phyloP scores from a whole-genome alignment of 768 basidiomycete species.

The Kwoniella sp. region DNA sequence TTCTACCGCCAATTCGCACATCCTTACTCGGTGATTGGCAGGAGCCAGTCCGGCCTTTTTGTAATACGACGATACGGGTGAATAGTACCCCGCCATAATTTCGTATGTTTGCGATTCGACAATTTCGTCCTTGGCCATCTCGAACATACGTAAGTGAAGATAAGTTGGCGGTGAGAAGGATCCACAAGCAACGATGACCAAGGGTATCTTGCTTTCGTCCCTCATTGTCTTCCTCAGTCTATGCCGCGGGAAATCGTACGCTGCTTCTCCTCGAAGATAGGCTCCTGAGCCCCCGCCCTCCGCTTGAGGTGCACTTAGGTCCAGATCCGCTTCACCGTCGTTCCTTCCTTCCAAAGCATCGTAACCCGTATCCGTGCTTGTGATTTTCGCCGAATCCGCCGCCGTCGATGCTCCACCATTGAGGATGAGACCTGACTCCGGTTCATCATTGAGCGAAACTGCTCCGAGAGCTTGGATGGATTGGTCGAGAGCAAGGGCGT shows the following conservation, averaged over 20 bases:
- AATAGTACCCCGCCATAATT: slow-evolving; percentile 92
- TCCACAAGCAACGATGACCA: slow-evolving; percentile 91
- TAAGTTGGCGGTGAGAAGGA: slow-evolving; percentile 99
- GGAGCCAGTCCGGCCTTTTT: slow-evolving; percentile 92
- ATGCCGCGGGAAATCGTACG: slow-evolving; percentile 56
- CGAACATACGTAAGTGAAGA: slow-evolving; percentile 95
- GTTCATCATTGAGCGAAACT: slow-evolving; percentile 4
- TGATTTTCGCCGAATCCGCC: neutral
- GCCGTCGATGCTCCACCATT: neutral
- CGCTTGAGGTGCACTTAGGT: slow-evolving; percentile 49
- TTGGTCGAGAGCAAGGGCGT: neutral
- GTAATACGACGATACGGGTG: slow-evolving; percentile 78
- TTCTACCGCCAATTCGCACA: slow-evolving; percentile 75
- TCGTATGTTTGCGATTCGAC: slow-evolving; percentile 89
- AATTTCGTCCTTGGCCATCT: slow-evolving; percentile 95
- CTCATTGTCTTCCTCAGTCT: slow-evolving; percentile 52
- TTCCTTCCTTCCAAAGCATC: slow-evolving; percentile 50
- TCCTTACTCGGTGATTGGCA: slow-evolving; percentile 78
- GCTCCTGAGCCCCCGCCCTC: slow-evolving; percentile 45
- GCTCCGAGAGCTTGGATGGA: neutral
- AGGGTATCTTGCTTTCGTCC: slow-evolving; percentile 63
- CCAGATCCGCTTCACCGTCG: slow-evolving; percentile 56
- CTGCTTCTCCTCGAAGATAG: slow-evolving; percentile 50
- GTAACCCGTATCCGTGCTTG: slow-evolving; percentile 21
- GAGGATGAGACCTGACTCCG: neutral